phyloP scores from a whole-genome alignment of 2,329 filamentous ascomycete genomes.

The Trichoderma harzianum region DNA sequence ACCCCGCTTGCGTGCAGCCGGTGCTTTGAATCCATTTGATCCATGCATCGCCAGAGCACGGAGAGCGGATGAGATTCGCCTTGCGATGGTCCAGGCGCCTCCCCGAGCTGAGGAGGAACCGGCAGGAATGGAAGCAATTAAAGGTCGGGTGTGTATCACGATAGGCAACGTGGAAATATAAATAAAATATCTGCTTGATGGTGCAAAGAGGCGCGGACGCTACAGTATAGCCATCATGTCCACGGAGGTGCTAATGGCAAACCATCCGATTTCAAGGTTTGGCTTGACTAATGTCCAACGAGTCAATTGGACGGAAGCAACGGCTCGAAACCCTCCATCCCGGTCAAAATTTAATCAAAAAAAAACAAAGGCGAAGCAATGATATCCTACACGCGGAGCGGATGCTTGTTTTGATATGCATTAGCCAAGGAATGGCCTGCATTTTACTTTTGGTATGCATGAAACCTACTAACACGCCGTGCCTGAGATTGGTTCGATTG shows the following conservation, averaged over 20 bases:
- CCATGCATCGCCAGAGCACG: not conserved
- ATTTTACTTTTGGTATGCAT: constrained; percentile 16
- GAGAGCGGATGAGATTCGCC: not conserved
- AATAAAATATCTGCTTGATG: not conserved
- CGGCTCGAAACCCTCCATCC: not conserved
- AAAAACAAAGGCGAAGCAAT: not conserved
- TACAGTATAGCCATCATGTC: not conserved
- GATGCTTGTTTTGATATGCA: constrained; percentile 6
- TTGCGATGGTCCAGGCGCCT: not conserved
- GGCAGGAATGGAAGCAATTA: not conserved
- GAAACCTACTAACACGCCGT: constrained; percentile 1
- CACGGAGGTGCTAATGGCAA: not conserved
- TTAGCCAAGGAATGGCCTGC: constrained; percentile 16
- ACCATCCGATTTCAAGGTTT: not conserved
- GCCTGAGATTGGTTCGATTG: constrained; percentile 14
- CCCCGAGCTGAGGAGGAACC: not conserved
- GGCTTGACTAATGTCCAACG: not conserved
- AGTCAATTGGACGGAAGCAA: not conserved
- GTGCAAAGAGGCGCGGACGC: not conserved
- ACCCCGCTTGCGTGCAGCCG: constrained; percentile 10
- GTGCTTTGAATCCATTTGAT: not conserved
- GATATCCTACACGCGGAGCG: not conserved
- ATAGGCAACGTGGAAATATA: not conserved
- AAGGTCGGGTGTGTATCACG: not conserved
- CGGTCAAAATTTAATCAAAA: not conserved